Evolutionary conservation across 495 filamentous ascomycete genomes (phyloP), one percentile per base, ranked within the genome.

Genomic region (Penicillium psychrofluorescens): DNA sequence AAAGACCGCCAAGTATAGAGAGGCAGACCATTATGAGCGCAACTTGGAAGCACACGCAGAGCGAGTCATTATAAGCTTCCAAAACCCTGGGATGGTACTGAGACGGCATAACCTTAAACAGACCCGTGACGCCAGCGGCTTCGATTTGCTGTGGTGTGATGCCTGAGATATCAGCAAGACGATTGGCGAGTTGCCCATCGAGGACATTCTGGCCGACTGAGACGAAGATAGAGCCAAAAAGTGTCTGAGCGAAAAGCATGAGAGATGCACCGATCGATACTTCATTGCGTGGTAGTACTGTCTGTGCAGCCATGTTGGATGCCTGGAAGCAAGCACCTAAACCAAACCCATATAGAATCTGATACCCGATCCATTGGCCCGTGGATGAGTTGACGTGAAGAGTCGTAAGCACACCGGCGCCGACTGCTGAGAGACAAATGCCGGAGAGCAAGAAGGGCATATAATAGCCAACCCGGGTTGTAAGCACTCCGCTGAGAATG

Each of bases 161-260:
- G 6, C 58, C 60, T 0, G 79, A 78, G 10, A 71, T 22, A 0
- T 4, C 22, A 22, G 4, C 22, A 61, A 51, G 69, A 52, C 11
- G 55, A 45, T 7, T 44, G 53, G 1, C 88, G 59, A 33, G 79
- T 77, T 30, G 64, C 54, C 6, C 89, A 72, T 43, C 74, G 68
- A 92, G 87, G 38, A 92, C 69, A 43, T 79, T 86, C 51, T 89
- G 79, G 5, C 69, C 83, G 29, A 89, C 79, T 2, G 76, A 76
- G 40, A 90, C 75, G 53, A 88, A 86, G 7, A 90, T 54, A 0
- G 85, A 75, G 12, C 79, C 80, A 22, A 79, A 80, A 10, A 90
- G 65, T 0, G 74, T 79, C 55, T 85, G 80, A n/a, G 67, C 48
- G 60, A 87, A 86, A 30, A 83, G 67, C 14, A 88, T 70, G 36